phyloP scores from a whole-genome alignment of 2,329 filamentous ascomycete genomes.

The Didymella pinodella region DNA sequence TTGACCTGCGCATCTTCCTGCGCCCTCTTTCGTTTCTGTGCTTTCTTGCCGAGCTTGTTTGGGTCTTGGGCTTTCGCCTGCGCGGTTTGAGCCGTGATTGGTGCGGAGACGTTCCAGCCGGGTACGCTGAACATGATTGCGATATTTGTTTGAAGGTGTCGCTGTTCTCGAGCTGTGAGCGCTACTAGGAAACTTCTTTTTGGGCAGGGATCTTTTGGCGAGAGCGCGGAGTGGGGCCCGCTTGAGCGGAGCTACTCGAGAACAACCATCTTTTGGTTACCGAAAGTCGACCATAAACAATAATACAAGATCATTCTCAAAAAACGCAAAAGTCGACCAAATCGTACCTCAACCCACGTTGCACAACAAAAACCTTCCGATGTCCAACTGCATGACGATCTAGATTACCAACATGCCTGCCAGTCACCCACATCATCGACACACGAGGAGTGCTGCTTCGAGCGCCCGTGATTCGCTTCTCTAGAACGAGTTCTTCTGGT shows the following conservation, averaged over 20 bases:
- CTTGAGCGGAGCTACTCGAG: background rate
- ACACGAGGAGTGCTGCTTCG: too few relatives aligned
- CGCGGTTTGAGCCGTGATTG: constrained; percentile 74
- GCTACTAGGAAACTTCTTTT: constrained; percentile 15
- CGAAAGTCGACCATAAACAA: too few relatives aligned
- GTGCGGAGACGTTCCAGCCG: constrained; percentile 84
- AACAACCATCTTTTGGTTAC: too few relatives aligned
- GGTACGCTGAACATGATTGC: constrained; percentile 85
- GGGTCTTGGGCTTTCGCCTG: constrained; percentile 45
- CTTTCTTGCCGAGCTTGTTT: constrained; percentile 60
- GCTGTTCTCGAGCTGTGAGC: background rate
- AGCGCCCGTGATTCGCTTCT: too few relatives aligned
- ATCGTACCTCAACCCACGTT: too few relatives aligned
- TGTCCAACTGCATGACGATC: too few relatives aligned
- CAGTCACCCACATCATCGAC: too few relatives aligned
- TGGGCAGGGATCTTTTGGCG: constrained; percentile 16
- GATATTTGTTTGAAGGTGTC: background rate
- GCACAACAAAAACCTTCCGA: too few relatives aligned
- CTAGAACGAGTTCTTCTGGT: too few relatives aligned
- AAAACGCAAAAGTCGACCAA: too few relatives aligned
- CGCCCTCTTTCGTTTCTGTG: constrained; percentile 62
- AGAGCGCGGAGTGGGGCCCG: constrained; percentile 15
- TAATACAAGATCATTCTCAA: too few relatives aligned
- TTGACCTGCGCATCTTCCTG: constrained; percentile 82
- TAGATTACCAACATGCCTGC: too few relatives aligned